phyloP scores from a whole-genome alignment of 2,329 filamentous ascomycete species.

The Nigrospora oryzae region DNA sequence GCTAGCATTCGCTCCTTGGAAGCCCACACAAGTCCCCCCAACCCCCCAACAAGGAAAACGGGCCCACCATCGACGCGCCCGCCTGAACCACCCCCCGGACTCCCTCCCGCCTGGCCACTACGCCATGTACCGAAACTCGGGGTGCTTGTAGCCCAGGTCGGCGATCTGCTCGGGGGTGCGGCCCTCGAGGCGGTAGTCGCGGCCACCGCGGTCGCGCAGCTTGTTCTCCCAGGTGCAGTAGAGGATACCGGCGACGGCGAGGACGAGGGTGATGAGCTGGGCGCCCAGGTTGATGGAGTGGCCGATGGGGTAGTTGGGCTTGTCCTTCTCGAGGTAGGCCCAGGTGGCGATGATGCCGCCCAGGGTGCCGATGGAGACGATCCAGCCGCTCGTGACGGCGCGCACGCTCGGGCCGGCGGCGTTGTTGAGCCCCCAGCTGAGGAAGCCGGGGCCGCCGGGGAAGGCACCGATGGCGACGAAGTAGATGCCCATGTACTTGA shows the following conservation, averaged over 20 bases:
- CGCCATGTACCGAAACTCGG: slow-evolving; percentile 46
- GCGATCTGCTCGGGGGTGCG: slow-evolving; percentile 34
- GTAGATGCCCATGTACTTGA: slow-evolving; percentile 43
- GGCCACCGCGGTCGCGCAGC: slow-evolving; percentile 34
- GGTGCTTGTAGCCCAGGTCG: slow-evolving; percentile 44
- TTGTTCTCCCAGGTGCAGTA: slow-evolving; percentile 48
- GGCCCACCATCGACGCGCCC: no score
- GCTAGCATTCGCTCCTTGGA: no score
- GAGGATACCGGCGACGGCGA: slow-evolving; percentile 37
- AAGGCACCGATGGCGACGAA: slow-evolving; percentile 48
- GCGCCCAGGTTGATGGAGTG: slow-evolving; percentile 49
- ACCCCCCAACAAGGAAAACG: neutral
- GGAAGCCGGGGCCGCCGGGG: slow-evolving; percentile 47
- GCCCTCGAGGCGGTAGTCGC: slow-evolving; percentile 39
- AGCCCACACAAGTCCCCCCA: neutral
- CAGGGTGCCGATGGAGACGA: slow-evolving; percentile 44
- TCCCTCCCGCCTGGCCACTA: slow-evolving; percentile 11
- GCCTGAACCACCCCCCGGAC: neutral
- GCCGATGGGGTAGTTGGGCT: slow-evolving; percentile 36
- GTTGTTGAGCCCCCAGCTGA: slow-evolving; percentile 53
- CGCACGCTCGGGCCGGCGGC: slow-evolving; percentile 46
- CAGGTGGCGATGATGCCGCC: slow-evolving; percentile 49
- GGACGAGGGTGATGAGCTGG: slow-evolving; percentile 32
- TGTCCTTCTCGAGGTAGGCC: slow-evolving; percentile 41
- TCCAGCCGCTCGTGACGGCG: slow-evolving; percentile 46